A percentile compares a stretch with the other conserved stretches of the same genome.
phyloP scores from a whole-genome alignment of 352 stramenopile species.

The Globisporangium spiculum region DNA sequence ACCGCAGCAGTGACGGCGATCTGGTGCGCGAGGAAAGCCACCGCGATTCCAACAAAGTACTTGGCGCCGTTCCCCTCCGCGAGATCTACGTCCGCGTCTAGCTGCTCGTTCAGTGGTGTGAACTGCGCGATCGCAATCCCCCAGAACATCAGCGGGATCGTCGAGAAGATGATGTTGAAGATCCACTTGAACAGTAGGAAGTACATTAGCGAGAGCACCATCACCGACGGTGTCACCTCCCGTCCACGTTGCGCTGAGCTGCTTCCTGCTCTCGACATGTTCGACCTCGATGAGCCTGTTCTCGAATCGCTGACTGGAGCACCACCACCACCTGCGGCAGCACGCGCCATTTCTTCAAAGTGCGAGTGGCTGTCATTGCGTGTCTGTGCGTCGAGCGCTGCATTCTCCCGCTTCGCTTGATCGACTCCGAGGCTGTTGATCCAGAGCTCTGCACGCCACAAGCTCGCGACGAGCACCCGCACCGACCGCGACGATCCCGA shows the following conservation, averaged over 20 bases:
- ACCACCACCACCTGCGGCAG: not conserved
- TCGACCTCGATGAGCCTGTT: slow-evolving; percentile 1
- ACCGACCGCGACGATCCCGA: slow-evolving; percentile 30
- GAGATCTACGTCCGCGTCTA: slow-evolving; percentile 7
- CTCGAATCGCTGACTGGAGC: too few species aligned
- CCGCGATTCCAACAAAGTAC: slow-evolving; percentile 45
- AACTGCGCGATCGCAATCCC: slow-evolving; percentile 38
- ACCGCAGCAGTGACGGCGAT: slow-evolving; percentile 40
- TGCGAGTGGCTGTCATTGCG: slow-evolving; percentile 13
- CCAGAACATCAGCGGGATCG: slow-evolving; percentile 48
- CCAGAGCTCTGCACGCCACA: slow-evolving; percentile 56
- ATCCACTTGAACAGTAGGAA: slow-evolving; percentile 70
- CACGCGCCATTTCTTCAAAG: slow-evolving; percentile 12
- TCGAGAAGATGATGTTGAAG: slow-evolving; percentile 54
- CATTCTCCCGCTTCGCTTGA: slow-evolving; percentile 14
- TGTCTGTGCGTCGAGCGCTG: slow-evolving; percentile 11
- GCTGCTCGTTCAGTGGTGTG: slow-evolving; percentile 19
- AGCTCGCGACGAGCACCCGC: slow-evolving; percentile 45
- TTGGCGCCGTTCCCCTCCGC: slow-evolving; percentile 16
- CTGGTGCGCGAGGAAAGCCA: slow-evolving; percentile 65
- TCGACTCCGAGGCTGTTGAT: slow-evolving; percentile 38
- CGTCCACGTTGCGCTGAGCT: slow-evolving; percentile 17
- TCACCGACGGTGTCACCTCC: slow-evolving; percentile 57
- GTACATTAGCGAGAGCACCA: slow-evolving; percentile 65
- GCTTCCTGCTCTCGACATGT: slow-evolving; percentile 3